These are phyloP conservation scores for Kodamaea hsintzibuensis DNA, from an alignment of 805 yeast genomes.

Conservation along the genomic window DNA sequence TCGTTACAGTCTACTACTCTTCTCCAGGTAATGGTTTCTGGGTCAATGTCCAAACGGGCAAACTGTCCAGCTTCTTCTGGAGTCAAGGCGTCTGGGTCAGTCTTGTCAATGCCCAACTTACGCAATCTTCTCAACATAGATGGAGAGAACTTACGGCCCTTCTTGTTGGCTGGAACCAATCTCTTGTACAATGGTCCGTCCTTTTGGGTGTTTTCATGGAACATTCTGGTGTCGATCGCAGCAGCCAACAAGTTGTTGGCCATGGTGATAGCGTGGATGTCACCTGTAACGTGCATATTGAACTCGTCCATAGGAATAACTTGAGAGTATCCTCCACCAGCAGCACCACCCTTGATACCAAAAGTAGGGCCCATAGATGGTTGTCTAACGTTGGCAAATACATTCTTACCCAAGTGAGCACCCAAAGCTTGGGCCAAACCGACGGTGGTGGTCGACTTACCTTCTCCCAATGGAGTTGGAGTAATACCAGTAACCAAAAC, in stretches of 20 bases:
- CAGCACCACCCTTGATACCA: slow-evolving; percentile 90
- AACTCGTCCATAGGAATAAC: slow-evolving; percentile 89
- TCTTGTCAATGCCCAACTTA: slow-evolving; percentile 68
- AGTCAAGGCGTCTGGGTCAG: slow-evolving; percentile 71
- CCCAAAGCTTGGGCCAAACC: slow-evolving; percentile 82
- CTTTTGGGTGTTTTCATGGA: slow-evolving; percentile 77
- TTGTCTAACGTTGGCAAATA: slow-evolving; percentile 81
- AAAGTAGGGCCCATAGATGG: slow-evolving; percentile 90
- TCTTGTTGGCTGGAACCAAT: slow-evolving; percentile 74
- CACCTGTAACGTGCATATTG: slow-evolving; percentile 85
- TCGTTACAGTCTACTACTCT: slow-evolving; percentile 86
- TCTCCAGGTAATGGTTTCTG: slow-evolving; percentile 77
- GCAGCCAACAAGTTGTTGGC: slow-evolving; percentile 83
- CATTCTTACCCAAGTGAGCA: slow-evolving; percentile 67
- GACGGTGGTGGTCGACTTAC: slow-evolving; percentile 81
- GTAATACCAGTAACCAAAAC: slow-evolving; percentile 81
- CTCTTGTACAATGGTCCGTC: slow-evolving; percentile 73
- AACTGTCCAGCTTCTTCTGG: slow-evolving; percentile 64
- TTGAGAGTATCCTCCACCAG: slow-evolving; percentile 87
- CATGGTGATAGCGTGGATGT: slow-evolving; percentile 80
- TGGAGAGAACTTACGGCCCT: slow-evolving; percentile 63
- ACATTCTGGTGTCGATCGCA: slow-evolving; percentile 83
- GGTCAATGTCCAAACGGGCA: slow-evolving; percentile 74
- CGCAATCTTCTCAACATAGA: slow-evolving; percentile 67
- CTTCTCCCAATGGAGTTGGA: slow-evolving; percentile 85